Conservation (phyloP, 2,329 filamentous ascomycete species). For the Leptographium procerum region DNA sequence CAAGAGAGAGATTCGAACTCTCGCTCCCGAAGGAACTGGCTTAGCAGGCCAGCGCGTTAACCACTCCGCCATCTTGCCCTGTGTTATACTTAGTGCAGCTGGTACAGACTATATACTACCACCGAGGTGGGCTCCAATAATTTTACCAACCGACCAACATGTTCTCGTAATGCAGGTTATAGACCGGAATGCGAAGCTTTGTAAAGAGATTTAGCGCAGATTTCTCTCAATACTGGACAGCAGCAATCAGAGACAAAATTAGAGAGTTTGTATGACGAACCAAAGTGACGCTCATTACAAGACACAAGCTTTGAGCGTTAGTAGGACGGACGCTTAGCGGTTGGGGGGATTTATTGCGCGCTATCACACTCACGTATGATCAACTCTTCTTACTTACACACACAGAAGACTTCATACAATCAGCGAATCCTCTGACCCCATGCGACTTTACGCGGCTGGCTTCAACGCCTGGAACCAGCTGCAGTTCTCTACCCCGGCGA, state of each 20-base stretch:
- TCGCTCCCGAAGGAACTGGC: constrained; percentile 4
- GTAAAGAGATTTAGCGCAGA: too few relatives aligned
- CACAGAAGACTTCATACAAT: background rate
- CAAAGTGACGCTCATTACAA: too few relatives aligned
- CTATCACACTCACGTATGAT: too few relatives aligned
- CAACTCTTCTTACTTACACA: background rate
- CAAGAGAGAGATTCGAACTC: constrained; percentile 1
- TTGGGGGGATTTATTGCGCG: too few relatives aligned
- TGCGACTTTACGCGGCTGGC: constrained; percentile 43
- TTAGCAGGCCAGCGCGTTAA: constrained; percentile 5
- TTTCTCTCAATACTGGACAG: too few relatives aligned
- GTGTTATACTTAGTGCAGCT: background rate
- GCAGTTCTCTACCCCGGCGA: constrained; percentile 18
- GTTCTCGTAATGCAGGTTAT: too few relatives aligned
- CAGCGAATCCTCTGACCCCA: constrained; percentile 8
- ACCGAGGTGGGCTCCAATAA: background rate
- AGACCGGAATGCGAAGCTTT: too few relatives aligned
- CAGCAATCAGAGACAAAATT: too few relatives aligned
- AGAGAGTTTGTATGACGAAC: too few relatives aligned
- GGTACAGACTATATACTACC: background rate
- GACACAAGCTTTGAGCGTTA: background rate
- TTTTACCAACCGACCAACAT: background rate
- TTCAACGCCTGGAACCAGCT: constrained; percentile 51
- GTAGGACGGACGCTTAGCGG: background rate
- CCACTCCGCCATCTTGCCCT: constrained; percentile 4